A percentile compares a stretch with the other conserved stretches of the same genome.
These are phyloP conservation scores for Daldinia vernicosa DNA, from an alignment of 495 filamentous ascomycete genomes.

Conservation along the genomic window DNA sequence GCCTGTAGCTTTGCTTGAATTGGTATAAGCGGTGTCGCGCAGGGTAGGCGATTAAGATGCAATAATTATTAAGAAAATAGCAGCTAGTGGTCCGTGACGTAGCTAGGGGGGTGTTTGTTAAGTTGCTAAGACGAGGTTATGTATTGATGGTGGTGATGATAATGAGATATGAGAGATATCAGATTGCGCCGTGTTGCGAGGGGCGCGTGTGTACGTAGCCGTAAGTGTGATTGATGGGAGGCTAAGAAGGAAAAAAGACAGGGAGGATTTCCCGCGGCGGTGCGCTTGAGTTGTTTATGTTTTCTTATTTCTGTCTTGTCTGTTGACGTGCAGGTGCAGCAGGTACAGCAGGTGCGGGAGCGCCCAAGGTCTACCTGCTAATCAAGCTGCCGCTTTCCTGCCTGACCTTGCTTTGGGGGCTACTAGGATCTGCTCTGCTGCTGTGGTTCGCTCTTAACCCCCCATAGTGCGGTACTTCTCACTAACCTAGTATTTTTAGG, in stretches of 20 bases:
- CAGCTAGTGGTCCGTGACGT: constrained; percentile 34
- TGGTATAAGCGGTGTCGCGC: constrained; percentile 43
- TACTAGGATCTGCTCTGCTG: neutral
- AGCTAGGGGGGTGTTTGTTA: constrained; percentile 10
- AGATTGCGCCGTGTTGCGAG: constrained; percentile 33
- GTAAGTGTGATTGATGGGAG: constrained; percentile 3
- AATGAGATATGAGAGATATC: constrained; percentile 3
- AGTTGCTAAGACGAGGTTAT: constrained; percentile 8
- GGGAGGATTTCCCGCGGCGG: constrained; percentile 25
- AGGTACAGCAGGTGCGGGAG: constrained; percentile 6
- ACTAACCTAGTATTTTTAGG: neutral
- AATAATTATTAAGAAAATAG: constrained; percentile 28
- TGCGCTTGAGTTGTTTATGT: constrained; percentile 41
- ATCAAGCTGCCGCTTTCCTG: constrained; percentile 3
- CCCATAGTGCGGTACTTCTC: neutral
- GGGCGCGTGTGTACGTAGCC: constrained; percentile 15
- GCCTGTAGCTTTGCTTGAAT: constrained; percentile 6
- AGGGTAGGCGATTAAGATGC: constrained; percentile 48
- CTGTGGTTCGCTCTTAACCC: neutral
- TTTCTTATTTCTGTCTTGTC: constrained; percentile 32
- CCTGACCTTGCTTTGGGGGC: neutral
- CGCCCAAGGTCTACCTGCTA: constrained; percentile 1
- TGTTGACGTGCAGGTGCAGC: constrained; percentile 35
- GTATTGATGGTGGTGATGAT: constrained; percentile 12
- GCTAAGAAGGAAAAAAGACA: constrained; percentile 28